These are phyloP conservation scores for Ophiostoma fasciatum DNA, from an alignment of 2,329 filamentous ascomycete genomes.

Conservation along the genomic window DNA sequence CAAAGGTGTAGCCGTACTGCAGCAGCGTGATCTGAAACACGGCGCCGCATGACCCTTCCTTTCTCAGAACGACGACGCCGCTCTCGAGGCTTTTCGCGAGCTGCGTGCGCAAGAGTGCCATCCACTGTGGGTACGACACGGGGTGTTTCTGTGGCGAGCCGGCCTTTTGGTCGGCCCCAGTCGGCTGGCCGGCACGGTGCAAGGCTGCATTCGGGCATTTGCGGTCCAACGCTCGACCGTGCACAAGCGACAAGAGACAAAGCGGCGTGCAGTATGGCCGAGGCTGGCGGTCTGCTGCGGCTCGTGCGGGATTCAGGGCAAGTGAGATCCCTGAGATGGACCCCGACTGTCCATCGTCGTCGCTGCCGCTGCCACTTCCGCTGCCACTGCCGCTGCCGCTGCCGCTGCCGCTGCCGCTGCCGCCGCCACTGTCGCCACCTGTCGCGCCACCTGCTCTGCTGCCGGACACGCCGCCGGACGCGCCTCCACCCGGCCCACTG, in stretches of 20 bases:
- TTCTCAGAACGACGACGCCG: conserved; percentile 16
- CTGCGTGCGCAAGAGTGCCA: conserved; percentile 2
- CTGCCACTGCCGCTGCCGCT: too few species aligned
- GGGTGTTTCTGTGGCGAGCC: conserved; percentile 1
- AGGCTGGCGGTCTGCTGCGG: background rate
- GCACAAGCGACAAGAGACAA: conserved; percentile 6
- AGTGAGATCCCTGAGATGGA: background rate
- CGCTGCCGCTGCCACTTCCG: background rate
- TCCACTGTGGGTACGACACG: conserved; percentile 1
- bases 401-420: background rate
- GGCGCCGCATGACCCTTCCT: conserved; percentile 21
- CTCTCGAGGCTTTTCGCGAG: conserved; percentile 15
- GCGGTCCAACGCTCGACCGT: background rate
- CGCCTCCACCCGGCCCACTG: background rate
- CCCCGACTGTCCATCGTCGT: background rate
- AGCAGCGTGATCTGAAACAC: conserved; percentile 27
- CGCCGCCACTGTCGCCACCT: too few species aligned
- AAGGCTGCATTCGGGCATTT: conserved; percentile 5
- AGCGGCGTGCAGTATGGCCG: conserved; percentile 3
- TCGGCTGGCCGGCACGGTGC: background rate
- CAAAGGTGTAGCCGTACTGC: conserved; percentile 27
- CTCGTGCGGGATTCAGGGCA: background rate
- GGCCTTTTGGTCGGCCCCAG: background rate
- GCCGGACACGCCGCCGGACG: too few species aligned
- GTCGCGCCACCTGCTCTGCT: too few species aligned